phyloP scores from a whole-genome alignment of 164 flowering plant genomes.

The Kingdonia uniflora region DNA sequence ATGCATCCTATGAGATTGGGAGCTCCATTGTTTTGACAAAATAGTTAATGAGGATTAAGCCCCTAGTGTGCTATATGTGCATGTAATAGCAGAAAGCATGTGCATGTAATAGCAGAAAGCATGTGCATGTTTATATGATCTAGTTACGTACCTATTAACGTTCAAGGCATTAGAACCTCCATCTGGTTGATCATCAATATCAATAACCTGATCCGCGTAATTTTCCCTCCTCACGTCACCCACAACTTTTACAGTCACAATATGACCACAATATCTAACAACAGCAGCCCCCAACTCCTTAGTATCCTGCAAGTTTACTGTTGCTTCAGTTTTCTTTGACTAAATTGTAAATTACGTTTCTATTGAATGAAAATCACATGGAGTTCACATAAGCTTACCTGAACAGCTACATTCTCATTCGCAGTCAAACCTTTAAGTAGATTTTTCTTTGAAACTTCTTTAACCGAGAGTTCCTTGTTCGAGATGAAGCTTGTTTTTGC shows the following conservation, averaged over 20 bases:
- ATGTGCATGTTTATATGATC: neutral
- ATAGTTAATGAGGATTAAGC: too few relatives aligned
- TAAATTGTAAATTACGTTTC: neutral
- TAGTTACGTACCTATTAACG: conserved; percentile 47
- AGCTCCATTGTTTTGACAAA: too few relatives aligned
- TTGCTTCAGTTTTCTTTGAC: conserved; percentile 7
- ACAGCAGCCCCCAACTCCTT: conserved; percentile 6
- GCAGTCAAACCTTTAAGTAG: conserved; percentile 88
- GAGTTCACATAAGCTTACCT: conserved; percentile 40
- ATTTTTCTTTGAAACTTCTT: conserved; percentile 43
- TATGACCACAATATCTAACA: conserved; percentile 16
- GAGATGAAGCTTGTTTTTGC: conserved; percentile 33
- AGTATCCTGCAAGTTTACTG: conserved; percentile 51
- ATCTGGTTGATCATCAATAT: conserved; percentile 69
- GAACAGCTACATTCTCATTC: conserved; percentile 77
- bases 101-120: neutral
- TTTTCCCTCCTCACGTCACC: conserved; percentile 41
- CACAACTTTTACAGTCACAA: conserved; percentile 49
- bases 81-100: neutral
- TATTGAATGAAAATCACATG: neutral
- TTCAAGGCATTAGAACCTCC: conserved; percentile 92
- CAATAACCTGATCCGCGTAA: conserved; percentile 29
- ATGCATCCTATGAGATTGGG: too few relatives aligned
- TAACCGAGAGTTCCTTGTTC: conserved; percentile 24
- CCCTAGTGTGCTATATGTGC: too few relatives aligned